Base-by-base conservation (phyloP, 805 yeast species). In the Lachancea sp. region DNA sequence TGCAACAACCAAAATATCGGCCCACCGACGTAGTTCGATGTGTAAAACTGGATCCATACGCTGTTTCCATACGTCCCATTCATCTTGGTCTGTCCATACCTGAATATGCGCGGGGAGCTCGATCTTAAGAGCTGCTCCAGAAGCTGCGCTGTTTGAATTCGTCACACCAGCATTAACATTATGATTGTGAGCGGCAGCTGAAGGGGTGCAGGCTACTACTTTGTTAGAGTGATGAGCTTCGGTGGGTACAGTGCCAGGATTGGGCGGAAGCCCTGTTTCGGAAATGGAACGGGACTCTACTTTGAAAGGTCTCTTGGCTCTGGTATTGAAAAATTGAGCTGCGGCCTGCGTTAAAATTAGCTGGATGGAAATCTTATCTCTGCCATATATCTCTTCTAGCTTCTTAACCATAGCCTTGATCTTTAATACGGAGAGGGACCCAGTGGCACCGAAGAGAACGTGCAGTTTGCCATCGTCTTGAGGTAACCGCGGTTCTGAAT, bases 1-100 rank as follows among this genome's bases (percentile, higher is more conserved):
- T n/a, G 96, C 95, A 32, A 90, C 83, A 17, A 92, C 74, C 36
- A 92, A 70, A 31, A 92, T 78, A 63, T 90, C 97, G 1, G 97
- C 97, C 97, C 97, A 90, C 48, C 95, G 78, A 45, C 97, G 78
- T 45, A 90, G 69, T 65, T 92, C 97, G 50, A 90, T 88, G 64
- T 90, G 97, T 48, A 92, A 69, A 26, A 92, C 95, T 1, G 97
- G 97, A 61, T 92, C 97, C 41, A 80, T 70, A 46, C 94, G 72
- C 33, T 70, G 63, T 51, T 80, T 79, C 83, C 97, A 90, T n/a
- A 81, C 77, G 24, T 68, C 67, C 98, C 98, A 90, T 64, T 90
- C 97, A 59, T 92, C 98, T 43, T 75, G 74, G 56, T 92, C 97
- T 55, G 89, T 74, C 97, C 97, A 90, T 13, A 89, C 77, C 45